Conservation (phyloP, 2,329 filamentous ascomycete genomes). For the Colletotrichum abscissum region DNA sequence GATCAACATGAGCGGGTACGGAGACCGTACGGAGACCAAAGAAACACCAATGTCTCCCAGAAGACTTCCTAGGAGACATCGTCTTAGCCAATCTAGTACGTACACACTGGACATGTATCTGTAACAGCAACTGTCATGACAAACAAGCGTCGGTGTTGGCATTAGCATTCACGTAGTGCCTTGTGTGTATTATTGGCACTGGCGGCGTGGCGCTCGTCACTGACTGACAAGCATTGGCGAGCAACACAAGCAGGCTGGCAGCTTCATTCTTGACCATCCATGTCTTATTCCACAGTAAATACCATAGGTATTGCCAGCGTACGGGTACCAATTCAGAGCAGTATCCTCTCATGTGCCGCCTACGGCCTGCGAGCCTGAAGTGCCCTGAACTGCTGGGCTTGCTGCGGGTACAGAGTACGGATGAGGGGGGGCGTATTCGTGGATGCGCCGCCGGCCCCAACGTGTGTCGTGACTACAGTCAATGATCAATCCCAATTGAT, state of each 20-base stretch:
- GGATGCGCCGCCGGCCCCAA: background rate
- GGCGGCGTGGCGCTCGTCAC: background rate
- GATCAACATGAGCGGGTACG: background rate
- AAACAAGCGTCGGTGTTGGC: slow-evolving; percentile 11
- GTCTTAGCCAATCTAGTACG: slow-evolving; percentile 6
- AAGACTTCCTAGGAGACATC: background rate
- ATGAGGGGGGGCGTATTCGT: slow-evolving; percentile 16
- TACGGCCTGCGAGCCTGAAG: background rate
- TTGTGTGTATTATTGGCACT: slow-evolving; percentile 11
- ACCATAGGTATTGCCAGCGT: background rate
- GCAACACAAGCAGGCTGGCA: slow-evolving; percentile 2
- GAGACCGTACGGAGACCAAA: background rate
- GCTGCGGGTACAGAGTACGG: slow-evolving; percentile 9
- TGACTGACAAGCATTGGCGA: slow-evolving; percentile 15
- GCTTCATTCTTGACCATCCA: slow-evolving; percentile 1
- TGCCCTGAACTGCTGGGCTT: background rate
- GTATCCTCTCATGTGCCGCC: slow-evolving; percentile 1
- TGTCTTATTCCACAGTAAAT: background rate
- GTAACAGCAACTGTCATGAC: slow-evolving; percentile 2
- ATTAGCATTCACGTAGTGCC: background rate
- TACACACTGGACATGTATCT: slow-evolving; percentile 9
- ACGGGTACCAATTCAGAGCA: background rate
- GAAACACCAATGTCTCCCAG: background rate
- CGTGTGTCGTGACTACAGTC: slow-evolving; percentile 18
- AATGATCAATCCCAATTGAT: slow-evolving; percentile 18